phyloP scores from a whole-genome alignment of 78 protist genomes.

The Dictyostelium brefeldianum region DNA sequence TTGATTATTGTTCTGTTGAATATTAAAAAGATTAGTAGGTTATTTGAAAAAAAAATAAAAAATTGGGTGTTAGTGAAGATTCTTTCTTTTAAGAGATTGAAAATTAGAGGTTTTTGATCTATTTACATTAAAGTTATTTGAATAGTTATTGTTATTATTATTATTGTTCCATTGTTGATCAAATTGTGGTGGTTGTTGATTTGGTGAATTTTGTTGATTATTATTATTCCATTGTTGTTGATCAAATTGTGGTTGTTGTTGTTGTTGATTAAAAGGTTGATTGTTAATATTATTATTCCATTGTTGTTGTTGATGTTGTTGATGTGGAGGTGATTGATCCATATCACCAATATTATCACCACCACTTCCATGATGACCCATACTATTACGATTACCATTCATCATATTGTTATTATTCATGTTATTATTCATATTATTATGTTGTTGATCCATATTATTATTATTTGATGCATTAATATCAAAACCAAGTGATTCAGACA shows the following conservation, averaged over 20 bases:
- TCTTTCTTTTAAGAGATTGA: not conserved
- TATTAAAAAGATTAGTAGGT: not conserved
- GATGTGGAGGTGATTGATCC: conserved; percentile 1
- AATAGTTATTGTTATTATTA: not conserved
- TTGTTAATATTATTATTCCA: not conserved
- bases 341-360: conserved; percentile 10
- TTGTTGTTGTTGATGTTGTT: conserved; percentile 44
- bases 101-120: not conserved
- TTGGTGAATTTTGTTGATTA: not conserved
- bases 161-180: not conserved
- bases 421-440: not conserved
- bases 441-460: not conserved
- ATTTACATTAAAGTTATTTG: not conserved
- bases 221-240: conserved; percentile 15
- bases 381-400: not conserved
- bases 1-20: not conserved
- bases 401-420: not conserved
- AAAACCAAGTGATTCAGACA: conserved; percentile 10
- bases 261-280: conserved; percentile 31
- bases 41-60: not conserved
- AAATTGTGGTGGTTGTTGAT: conserved; percentile 1
- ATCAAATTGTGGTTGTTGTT: not conserved
- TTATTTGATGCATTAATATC: conserved; percentile 1
- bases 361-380: not conserved
- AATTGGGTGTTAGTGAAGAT: not conserved